Evolutionary conservation across 805 yeast genomes (phyloP).

Genomic region (Sugiyamaella lignohabitans): DNA sequence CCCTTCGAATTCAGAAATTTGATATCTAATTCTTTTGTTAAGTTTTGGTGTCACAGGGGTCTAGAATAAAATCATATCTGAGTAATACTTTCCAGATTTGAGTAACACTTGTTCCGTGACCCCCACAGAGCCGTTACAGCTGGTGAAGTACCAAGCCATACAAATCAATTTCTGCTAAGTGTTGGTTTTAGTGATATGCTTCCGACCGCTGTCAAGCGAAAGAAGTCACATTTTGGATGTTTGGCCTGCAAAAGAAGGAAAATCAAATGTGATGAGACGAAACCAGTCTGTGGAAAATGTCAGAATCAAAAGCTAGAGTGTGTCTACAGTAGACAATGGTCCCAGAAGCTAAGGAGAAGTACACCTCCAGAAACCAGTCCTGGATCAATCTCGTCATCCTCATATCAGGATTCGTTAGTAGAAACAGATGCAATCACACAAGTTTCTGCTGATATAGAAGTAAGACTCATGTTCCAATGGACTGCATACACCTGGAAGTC

Average conservation of each 20-base stretch:
- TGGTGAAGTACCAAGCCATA: no score
- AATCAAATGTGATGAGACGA: slow-evolving; percentile 57
- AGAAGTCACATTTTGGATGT: slow-evolving; percentile 66
- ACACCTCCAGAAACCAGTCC: not conserved
- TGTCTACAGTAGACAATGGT: slow-evolving; percentile 4
- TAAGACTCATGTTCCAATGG: slow-evolving; percentile 7
- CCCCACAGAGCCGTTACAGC: no score
- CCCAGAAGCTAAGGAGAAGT: not conserved
- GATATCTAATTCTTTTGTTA: no score
- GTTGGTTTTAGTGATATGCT: no score
- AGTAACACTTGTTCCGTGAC: no score
- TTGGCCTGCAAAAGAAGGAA: slow-evolving; percentile 57
- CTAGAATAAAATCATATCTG: no score
- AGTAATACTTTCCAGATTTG: no score
- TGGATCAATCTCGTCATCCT: not conserved
- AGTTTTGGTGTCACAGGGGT: no score
- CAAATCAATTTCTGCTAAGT: no score
- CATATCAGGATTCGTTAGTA: no score
- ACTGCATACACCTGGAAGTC: slow-evolving; percentile 5
- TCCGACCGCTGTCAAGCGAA: slow-evolving; percentile 7
- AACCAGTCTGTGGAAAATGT: slow-evolving; percentile 55
- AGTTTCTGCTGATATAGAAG: slow-evolving; percentile 1
- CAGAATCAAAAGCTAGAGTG: slow-evolving; percentile 5
- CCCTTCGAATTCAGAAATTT: no score
- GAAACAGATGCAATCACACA: not conserved